A percentile compares a stretch with the other conserved stretches of the same genome.
These are phyloP conservation scores for Russula sp. DNA, from an alignment of 768 basidiomycete species.

Conservation along the genomic window DNA sequence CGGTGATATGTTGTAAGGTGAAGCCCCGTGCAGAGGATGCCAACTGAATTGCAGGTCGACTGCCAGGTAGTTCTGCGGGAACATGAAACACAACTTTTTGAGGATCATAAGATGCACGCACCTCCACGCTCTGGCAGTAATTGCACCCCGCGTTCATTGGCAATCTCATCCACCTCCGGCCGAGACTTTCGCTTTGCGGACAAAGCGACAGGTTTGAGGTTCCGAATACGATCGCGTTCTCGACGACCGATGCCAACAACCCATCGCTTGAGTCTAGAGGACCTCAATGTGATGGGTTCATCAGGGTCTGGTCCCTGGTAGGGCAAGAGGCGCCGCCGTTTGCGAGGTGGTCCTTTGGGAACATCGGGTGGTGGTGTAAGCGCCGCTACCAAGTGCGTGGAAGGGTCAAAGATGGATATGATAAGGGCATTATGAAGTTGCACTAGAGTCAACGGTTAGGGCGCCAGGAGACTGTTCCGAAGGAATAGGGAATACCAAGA, in stretches of 20 bases:
- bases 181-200: constrained; percentile 39
- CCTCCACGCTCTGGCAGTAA: constrained; percentile 61
- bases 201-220: constrained; percentile 37
- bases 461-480: constrained; percentile 4
- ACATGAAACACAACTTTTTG: neutral
- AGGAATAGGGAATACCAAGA: constrained; percentile 31
- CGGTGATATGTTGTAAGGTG: constrained; percentile 68
- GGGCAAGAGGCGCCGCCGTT: constrained; percentile 58
- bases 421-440: constrained; percentile 80
- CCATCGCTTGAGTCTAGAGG: constrained; percentile 66
- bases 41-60: constrained; percentile 63
- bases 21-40: constrained; percentile 66
- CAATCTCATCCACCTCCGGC: constrained; percentile 57
- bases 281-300: constrained; percentile 50
- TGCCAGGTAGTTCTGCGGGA: constrained; percentile 56
- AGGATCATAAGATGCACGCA: constrained; percentile 26
- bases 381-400: constrained; percentile 59
- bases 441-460: constrained; percentile 33
- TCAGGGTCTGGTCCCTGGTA: constrained; percentile 58
- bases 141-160: constrained; percentile 58
- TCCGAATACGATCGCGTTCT: constrained; percentile 65
- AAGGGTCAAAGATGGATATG: constrained; percentile 76
- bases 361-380: constrained; percentile 56
- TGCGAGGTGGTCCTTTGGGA: constrained; percentile 58
- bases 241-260: constrained; percentile 60